Base-by-base conservation (phyloP, 805 yeast species). In the Tetrapisispora taiwanensis region DNA sequence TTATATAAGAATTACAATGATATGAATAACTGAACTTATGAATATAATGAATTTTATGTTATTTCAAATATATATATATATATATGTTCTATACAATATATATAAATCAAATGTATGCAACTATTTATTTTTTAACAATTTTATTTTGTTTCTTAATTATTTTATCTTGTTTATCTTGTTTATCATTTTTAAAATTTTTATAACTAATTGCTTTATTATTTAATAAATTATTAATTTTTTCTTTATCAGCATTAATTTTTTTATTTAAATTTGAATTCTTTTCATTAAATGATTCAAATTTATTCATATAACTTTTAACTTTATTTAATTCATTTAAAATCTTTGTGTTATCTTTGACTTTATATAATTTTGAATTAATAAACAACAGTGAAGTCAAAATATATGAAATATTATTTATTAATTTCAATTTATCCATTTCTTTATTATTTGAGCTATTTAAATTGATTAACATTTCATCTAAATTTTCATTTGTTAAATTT, bases 291-390 rank as follows among this genome's bases (percentile, higher is more conserved):
- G 17, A 7, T 9, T 34, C 19, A 15, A 17, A 20, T 17, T 32
- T 70, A 32, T 71, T 71, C 78, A 83, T 81, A 51, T 81, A 82
- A n/a, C 69, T 55, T 58, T 81, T 83, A 34, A 84, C 80, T 48
- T 88, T 68, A 7, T 67, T 70, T 42, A 85, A 65, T 54, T 84
- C 94, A 27, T 65, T 65, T 79, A 80, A 77, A 18, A 87, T 74
- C 2, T 81, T 79, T 6, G 48, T 34, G 45, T 54, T 41, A 26
- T 60, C 60, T 33, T 54, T 57, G 15, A 50, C 51, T 20, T 48
- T 46, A 17, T 52, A 41, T 9, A 62, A 45, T 41, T 62, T 62
- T 56, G 55, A 53, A 40, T 55, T 54, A 1, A 58, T 48, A 41
- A 60, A 62, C 46, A 60, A 47, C 35, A 62, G 43, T 1, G 65